Conservation (phyloP, 768 basidiomycete genomes). For the Mycena chlorophos region DNA sequence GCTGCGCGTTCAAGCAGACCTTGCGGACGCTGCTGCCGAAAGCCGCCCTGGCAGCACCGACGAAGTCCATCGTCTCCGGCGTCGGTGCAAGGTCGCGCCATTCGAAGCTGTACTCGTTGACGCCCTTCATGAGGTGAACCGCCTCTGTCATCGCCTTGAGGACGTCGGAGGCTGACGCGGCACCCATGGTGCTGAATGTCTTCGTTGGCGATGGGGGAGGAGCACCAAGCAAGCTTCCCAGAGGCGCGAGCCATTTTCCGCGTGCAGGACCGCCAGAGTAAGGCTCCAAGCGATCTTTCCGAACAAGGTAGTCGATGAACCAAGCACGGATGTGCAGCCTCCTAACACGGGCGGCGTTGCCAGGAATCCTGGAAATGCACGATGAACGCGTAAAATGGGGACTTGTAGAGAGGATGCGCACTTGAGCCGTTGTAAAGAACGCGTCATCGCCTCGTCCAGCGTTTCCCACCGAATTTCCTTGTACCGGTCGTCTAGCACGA, state of each 20-base stretch:
- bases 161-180: constrained; percentile 10
- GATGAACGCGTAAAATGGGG: background rate
- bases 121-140: constrained; percentile 32
- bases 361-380: constrained; percentile 26
- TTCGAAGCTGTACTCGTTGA: constrained; percentile 32
- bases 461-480: constrained; percentile 31
- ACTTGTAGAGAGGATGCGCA: constrained; percentile 21
- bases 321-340: constrained; percentile 36
- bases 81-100: constrained; percentile 37
- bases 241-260: background rate
- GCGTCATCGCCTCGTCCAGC: constrained; percentile 28
- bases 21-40: constrained; percentile 32
- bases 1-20: constrained; percentile 30
- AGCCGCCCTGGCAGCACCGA: constrained; percentile 26
- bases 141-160: constrained; percentile 31
- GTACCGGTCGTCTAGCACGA: constrained; percentile 30
- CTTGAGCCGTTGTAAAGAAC: constrained; percentile 30
- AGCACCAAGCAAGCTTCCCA: background rate
- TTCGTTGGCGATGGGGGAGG: background rate
- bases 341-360: constrained; percentile 32
- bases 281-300: background rate
- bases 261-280: background rate
- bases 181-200: background rate
- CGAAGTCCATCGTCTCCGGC: constrained; percentile 28
- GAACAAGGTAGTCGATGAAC: constrained; percentile 35